Base-by-base conservation (phyloP, 2,329 filamentous ascomycete species). In the Fonsecaea monophora region DNA sequence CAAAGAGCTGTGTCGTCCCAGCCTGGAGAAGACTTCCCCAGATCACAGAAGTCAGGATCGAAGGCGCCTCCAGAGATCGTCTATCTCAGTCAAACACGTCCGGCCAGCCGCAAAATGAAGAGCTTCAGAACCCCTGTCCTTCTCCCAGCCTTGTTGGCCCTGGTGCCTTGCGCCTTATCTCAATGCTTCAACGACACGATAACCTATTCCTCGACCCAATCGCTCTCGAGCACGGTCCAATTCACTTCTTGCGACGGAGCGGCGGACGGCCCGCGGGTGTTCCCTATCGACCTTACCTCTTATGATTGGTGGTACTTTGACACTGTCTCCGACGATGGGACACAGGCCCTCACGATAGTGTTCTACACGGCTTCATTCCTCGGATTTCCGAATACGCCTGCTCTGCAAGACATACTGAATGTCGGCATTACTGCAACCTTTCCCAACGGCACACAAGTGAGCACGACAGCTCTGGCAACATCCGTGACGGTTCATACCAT, bases 281-380 rank as follows among this genome's bases (percentile, higher is more conserved):
- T 65, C 38, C 53, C 45, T 10, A 69, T 77, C 57, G 78, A 77
- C 57, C 18, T 60, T 37, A 71, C 75, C 32, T 73, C 73, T 18
- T 78, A 76, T 54, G 76, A 78, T 70, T 80, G 78, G 78, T 81
- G 79, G 79, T 80, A 79, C 66, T 80, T 80, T 53, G 78, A 81
- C 65, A 77, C 71, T 21, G 73, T 81, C 10, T 73, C 78, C 1
- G 56, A 68, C 1, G 68, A 69, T 7, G 71, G 74, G 54, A 66
- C 73, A 1, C 65, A 70, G 7, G 70, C 73, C 21, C 75, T 74
- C 0, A 58, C 79, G 7, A 73, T 74, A 0, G 55, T 81, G 15
- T 42, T 56, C 54, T 56, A 21, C 13, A n/a, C 54, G 34, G 13
- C 54, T 38, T 56, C 54, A 6, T 18, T 38, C 34, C 54, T 56